Percentiles rank a stretch among this genome's conserved stretches.
These are phyloP conservation scores for Ostreobium quekettii DNA, from an alignment of 139 green algal genomes.

Conservation along the genomic window DNA sequence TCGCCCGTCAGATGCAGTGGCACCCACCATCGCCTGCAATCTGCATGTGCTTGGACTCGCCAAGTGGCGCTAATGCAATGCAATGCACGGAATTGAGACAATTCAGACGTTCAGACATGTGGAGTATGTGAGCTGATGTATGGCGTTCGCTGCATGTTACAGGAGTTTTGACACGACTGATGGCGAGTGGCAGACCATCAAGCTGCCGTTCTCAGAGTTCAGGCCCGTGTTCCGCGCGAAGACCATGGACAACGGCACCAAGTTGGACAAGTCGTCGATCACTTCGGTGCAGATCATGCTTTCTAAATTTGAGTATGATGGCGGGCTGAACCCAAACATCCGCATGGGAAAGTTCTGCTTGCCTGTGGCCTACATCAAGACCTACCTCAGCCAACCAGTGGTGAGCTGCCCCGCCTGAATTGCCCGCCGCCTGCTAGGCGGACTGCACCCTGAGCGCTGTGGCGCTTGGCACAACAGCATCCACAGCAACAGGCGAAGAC, in stretches of 20 bases:
- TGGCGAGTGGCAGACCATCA: slow-evolving; percentile 60
- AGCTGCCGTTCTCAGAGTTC: slow-evolving; percentile 75
- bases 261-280: slow-evolving; percentile 51
- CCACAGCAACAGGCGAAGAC: too few species aligned
- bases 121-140: too few species aligned
- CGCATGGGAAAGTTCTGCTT: slow-evolving; percentile 64
- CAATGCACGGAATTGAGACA: too few species aligned
- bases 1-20: too few species aligned
- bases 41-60: too few species aligned
- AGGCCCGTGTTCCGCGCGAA: slow-evolving; percentile 70
- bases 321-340: slow-evolving; percentile 80
- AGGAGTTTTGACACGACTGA: slow-evolving; percentile 66
- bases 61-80: too few species aligned
- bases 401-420: too few species aligned
- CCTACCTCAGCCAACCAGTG: slow-evolving; percentile 48
- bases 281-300: slow-evolving; percentile 73
- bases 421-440: too few species aligned
- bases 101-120: too few species aligned
- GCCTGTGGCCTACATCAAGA: slow-evolving; percentile 50
- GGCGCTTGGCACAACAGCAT: too few species aligned
- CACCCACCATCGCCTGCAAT: too few species aligned
- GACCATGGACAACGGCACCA: slow-evolving; percentile 33
- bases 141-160: background rate
- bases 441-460: too few species aligned
- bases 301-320: slow-evolving; percentile 95